Base-by-base conservation (phyloP, 768 basidiomycete species). In the Hemileccinum impolitum region DNA sequence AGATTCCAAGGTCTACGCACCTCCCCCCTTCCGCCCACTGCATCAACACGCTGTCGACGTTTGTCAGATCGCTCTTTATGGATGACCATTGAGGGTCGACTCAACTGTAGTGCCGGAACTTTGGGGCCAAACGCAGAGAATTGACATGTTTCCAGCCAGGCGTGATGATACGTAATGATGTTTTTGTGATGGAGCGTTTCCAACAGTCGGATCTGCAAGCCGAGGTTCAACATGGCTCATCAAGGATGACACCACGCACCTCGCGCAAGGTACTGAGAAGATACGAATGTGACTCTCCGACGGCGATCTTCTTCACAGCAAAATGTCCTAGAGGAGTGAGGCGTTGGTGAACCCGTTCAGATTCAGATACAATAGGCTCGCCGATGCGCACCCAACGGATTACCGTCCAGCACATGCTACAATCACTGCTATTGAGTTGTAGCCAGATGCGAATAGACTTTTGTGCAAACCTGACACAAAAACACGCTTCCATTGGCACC, bases 261-360 rank as follows among this genome's bases (percentile, higher is more conserved):
- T 94, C 93, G 38, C 82, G 81, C 34, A 94, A 72, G 47, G 90
- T 93, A 42, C 83, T 84, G 35, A 93, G 70, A 6, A 95, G 74
- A 70, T 94, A 94, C 2, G 84, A 76, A 56, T 92, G 88, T 0
- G 91, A 94, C 61, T 90, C 82, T 41, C 94, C 94, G 0, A 97
- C 89, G 0, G 95, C 93, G 18, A 98, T 92, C 66, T 96, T 97
- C 72, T 98, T 98, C 40, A 96, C 89, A 0, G 94, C 94, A 65
- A 94, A 96, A 56, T 84, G 85, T 25, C 89, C 89, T 80, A 55
- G 19, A 40, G 12, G 11, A 48, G 36, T 23, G 40, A 48, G 7
- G 45, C 28, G 38, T 55, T 42, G 41, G 40, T 30, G 39, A 39
- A 41, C 50, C 14, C 11, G n/a, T 21, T 34, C 31, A 47, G 19